A percentile compares a stretch with the other conserved stretches of the same genome.
Evolutionary conservation across 2,329 filamentous ascomycete species (phyloP).

Genomic region (Fusarium brevicatenulatum): DNA sequence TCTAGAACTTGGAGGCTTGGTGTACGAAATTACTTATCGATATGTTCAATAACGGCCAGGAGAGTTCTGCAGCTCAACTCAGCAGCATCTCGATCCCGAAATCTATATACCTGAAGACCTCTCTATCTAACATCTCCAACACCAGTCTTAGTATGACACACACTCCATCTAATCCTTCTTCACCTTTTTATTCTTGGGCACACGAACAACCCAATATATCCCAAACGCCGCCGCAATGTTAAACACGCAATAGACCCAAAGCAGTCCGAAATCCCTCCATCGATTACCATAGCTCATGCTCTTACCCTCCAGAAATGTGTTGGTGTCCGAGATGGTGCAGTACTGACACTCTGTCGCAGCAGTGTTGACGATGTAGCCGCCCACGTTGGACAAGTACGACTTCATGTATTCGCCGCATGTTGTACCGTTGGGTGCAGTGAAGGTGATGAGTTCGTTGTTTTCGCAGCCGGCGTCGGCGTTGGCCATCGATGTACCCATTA

Average conservation of each 20-base stretch:
- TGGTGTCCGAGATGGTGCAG: slow-evolving; percentile 53
- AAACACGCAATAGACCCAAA: slow-evolving; percentile 64
- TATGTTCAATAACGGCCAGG: background rate
- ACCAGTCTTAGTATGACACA: background rate
- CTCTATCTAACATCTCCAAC: background rate
- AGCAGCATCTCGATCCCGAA: background rate
- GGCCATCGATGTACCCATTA: slow-evolving; percentile 72
- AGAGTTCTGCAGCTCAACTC: background rate
- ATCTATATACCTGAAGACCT: background rate
- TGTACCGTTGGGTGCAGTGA: slow-evolving; percentile 64
- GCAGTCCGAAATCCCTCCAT: slow-evolving; percentile 67
- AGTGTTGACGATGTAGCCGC: slow-evolving; percentile 56
- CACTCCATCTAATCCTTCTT: slow-evolving; percentile 20
- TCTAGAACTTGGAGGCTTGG: too few species aligned
- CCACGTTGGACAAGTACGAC: slow-evolving; percentile 55
- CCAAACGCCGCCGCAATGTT: slow-evolving; percentile 61
- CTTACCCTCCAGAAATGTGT: slow-evolving; percentile 52
- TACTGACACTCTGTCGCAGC: slow-evolving; percentile 55
- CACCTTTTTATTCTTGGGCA: slow-evolving; percentile 45
- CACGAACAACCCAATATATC: slow-evolving; percentile 59
- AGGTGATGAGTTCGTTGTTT: slow-evolving; percentile 69
- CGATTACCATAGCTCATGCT: slow-evolving; percentile 59
- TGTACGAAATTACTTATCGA: background rate
- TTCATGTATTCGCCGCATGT: slow-evolving; percentile 68
- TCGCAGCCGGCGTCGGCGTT: slow-evolving; percentile 70